Evolutionary conservation across 805 yeast genomes (phyloP).

Genomic region (Komagataella kurtzmanii): DNA sequence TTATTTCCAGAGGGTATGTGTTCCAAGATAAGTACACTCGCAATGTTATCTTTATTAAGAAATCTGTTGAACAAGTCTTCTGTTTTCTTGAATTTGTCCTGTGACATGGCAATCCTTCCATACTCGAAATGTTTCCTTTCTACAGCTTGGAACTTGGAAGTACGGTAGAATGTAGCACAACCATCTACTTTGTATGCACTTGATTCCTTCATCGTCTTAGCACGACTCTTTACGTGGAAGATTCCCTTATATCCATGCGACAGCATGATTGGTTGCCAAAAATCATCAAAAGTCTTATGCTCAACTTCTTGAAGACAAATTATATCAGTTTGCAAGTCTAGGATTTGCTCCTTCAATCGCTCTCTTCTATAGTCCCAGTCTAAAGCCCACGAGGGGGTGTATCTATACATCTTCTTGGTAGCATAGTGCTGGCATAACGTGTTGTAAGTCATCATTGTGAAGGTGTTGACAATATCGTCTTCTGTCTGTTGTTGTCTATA

Average conservation of each 20-base stretch:
- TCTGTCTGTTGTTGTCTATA: slow-evolving; percentile 1
- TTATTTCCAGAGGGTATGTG: slow-evolving; percentile 60
- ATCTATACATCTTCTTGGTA: slow-evolving; percentile 80
- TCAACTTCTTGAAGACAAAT: slow-evolving; percentile 95
- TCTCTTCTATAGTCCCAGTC: slow-evolving; percentile 86
- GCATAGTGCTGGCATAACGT: slow-evolving; percentile 94
- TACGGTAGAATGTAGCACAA: slow-evolving; percentile 85
- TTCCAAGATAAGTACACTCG: slow-evolving; percentile 62
- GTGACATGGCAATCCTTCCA: slow-evolving; percentile 66
- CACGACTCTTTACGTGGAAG: slow-evolving; percentile 82
- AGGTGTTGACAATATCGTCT: slow-evolving; percentile 22
- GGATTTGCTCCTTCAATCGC: slow-evolving; percentile 58
- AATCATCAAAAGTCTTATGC: slow-evolving; percentile 70
- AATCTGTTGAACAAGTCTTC: slow-evolving; percentile 93
- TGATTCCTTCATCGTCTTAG: slow-evolving; percentile 71
- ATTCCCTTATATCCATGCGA: slow-evolving; percentile 68
- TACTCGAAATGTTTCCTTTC: slow-evolving; percentile 73
- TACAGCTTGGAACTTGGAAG: slow-evolving; percentile 51
- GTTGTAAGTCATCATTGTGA: slow-evolving; percentile 79
- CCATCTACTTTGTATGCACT: slow-evolving; percentile 93
- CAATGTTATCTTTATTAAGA: slow-evolving; percentile 91
- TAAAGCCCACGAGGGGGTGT: slow-evolving; percentile 95
- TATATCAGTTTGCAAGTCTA: slow-evolving; percentile 55
- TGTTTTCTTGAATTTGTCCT: slow-evolving; percentile 80
- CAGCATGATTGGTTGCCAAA: slow-evolving; percentile 67